Base-by-base conservation (phyloP, 2,329 filamentous ascomycete species). In the Colletotrichum sp. region DNA sequence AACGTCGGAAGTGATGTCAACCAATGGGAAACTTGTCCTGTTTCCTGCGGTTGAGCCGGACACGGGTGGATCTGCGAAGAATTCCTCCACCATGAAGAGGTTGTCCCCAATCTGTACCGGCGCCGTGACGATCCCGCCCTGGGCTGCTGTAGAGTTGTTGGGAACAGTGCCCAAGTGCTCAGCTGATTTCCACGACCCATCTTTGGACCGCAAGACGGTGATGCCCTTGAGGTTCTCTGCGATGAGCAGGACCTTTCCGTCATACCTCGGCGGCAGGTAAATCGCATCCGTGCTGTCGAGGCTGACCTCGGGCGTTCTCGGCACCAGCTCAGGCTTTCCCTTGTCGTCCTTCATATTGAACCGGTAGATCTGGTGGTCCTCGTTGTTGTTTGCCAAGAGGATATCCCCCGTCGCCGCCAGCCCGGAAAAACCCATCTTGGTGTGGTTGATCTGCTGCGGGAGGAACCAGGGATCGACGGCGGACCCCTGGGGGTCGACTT, bases 171-270 rank as follows among this genome's bases (percentile, higher is more conserved):
- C 85, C 12, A 86, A 55, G 24, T 84, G 81, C 78, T 85, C 81
- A 5, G 85, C 85, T 5, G 77, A 77, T 30, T 78, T 77, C 85
- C 85, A 87, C 24, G 74, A 78, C 8, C 77, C 80, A 39, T 86
- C 82, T n/a, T 77, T 74, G 3, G 84, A 85, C 15, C 81, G 77
- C 18, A 87, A 70, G 21, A 87, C 85, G 26, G 83, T 81, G 15
- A 83, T 81, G 2, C 86, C 85, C 5, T 77, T 67, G 5, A 34
- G 63, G 28, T 83, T 79, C 72, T 82, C 81, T 1, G 84, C 75
- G 0, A 84, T 80, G 9, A 87, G 78, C 8, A 86, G 73, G 4
- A 87, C 81, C 6, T 72, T 83, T n/a, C 81, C 80, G 7, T 77
- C 78, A 72, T 84, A 86, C 21, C 78, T 79, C 0, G 80, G 77